Percentiles rank a stretch among this genome's conserved stretches.
Conservation (phyloP, 768 basidiomycete genomes). For the Trametes gibbosa region DNA sequence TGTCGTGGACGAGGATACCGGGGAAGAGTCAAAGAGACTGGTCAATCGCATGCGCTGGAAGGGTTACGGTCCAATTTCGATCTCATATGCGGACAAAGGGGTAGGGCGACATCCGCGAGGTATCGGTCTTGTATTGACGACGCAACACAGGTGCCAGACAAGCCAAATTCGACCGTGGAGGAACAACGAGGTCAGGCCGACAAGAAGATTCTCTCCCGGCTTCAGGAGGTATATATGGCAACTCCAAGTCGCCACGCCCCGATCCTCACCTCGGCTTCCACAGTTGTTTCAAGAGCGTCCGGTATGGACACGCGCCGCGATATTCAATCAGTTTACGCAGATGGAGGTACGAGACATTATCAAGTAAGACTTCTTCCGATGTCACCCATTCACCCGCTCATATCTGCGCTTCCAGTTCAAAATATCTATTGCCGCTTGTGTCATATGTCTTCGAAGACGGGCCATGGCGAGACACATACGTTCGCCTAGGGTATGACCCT, state of each 20-base stretch:
- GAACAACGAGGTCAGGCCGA: constrained; percentile 55
- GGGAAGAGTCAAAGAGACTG: constrained; percentile 77
- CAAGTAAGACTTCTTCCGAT: constrained; percentile 49
- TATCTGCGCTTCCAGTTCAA: constrained; percentile 52
- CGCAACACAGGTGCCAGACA: constrained; percentile 54
- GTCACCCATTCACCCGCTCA: background rate
- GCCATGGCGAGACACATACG: constrained; percentile 87
- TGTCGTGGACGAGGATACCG: constrained; percentile 67
- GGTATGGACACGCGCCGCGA: constrained; percentile 84
- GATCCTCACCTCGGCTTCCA: background rate
- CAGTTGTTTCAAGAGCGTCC: constrained; percentile 76
- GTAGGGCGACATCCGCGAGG: constrained; percentile 32
- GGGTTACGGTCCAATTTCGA: constrained; percentile 70
- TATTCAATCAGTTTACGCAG: constrained; percentile 77
- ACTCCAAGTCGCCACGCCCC: too few species aligned
- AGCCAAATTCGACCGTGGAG: constrained; percentile 60
- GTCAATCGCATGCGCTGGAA: constrained; percentile 88
- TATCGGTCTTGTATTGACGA: too few species aligned
- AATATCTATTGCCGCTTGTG: constrained; percentile 73
- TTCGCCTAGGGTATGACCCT: constrained; percentile 89
- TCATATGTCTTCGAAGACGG: constrained; percentile 93
- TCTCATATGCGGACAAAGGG: constrained; percentile 60
- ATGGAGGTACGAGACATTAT: constrained; percentile 68
- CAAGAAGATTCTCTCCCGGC: constrained; percentile 48
- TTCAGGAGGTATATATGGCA: constrained; percentile 50